A percentile compares a stretch with the other conserved stretches of the same genome.
phyloP scores from a whole-genome alignment of 2,329 filamentous ascomycete genomes.

The Sporothrix pseudoabietina region DNA sequence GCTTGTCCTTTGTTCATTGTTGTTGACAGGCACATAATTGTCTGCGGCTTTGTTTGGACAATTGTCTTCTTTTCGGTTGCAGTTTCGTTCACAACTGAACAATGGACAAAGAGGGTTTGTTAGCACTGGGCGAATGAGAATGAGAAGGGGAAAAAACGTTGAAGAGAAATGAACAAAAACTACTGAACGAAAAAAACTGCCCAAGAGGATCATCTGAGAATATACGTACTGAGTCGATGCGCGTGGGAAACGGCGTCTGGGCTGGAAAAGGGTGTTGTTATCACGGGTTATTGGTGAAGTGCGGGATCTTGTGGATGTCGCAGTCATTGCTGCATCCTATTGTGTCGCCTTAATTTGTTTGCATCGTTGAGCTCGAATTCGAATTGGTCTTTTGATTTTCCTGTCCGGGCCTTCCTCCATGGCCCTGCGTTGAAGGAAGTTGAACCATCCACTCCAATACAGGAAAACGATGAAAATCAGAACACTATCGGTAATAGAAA shows the following conservation, averaged over 20 bases:
- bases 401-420: background rate
- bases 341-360: background rate
- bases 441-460: background rate
- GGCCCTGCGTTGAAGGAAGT: no score
- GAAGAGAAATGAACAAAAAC: background rate
- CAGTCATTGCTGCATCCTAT: background rate
- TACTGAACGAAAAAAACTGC: background rate
- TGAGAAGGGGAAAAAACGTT: background rate
- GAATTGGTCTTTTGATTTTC: background rate
- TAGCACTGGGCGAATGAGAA: background rate
- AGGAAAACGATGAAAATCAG: background rate
- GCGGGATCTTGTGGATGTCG: background rate
- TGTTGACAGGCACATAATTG: background rate
- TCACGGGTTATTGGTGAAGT: background rate
- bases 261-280: background rate
- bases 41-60: background rate
- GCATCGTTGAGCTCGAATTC: background rate
- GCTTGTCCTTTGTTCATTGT: conserved; percentile 19
- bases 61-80: background rate
- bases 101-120: background rate
- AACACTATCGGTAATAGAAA: background rate
- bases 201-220: background rate
- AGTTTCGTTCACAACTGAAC: background rate
- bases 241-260: background rate
- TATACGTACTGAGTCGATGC: background rate